Conservation (phyloP, 225 moss, liverwort and hornwort species). For the Pseudisothecium myosuroides region DNA sequence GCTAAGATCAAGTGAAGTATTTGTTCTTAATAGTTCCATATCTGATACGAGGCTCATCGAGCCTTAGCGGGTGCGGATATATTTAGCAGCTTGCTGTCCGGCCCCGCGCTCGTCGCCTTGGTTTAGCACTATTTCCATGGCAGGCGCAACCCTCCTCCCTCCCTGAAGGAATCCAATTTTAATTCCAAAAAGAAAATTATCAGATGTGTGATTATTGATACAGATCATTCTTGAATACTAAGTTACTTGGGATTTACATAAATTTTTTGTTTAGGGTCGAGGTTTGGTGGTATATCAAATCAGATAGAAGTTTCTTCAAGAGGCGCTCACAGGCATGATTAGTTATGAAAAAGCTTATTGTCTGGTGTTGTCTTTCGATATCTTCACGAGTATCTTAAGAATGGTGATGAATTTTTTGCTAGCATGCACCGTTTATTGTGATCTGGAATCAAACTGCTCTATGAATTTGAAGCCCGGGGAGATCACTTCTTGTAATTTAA, state of each 20-base stretch:
- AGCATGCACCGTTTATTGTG: neutral
- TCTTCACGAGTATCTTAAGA: neutral
- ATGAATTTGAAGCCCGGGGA: neutral
- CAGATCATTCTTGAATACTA: too few relatives aligned
- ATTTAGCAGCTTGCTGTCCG: neutral
- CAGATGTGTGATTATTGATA: fast-evolving
- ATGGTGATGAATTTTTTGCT: neutral
- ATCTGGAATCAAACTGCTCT: neutral
- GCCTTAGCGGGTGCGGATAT: neutral
- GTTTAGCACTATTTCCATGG: neutral
- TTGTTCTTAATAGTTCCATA: constrained; percentile 68
- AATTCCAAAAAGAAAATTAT: neutral
- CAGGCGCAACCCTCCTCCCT: neutral
- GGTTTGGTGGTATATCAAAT: too few relatives aligned
- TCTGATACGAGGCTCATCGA: constrained; percentile 57
- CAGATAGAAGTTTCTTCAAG: too few relatives aligned
- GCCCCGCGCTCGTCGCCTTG: neutral
- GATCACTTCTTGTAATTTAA: too few relatives aligned
- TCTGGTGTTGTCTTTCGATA: neutral
- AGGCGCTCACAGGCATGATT: too few relatives aligned
- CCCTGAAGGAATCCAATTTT: neutral
- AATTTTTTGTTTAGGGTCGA: too few relatives aligned
- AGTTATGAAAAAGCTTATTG: too few relatives aligned
- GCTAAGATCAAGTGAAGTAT: constrained; percentile 63
- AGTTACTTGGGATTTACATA: too few relatives aligned